Percentiles rank a stretch among this genome's conserved stretches.
Conservation (phyloP, 108 stramenopile genomes). For the Fistulifera solaris region DNA sequence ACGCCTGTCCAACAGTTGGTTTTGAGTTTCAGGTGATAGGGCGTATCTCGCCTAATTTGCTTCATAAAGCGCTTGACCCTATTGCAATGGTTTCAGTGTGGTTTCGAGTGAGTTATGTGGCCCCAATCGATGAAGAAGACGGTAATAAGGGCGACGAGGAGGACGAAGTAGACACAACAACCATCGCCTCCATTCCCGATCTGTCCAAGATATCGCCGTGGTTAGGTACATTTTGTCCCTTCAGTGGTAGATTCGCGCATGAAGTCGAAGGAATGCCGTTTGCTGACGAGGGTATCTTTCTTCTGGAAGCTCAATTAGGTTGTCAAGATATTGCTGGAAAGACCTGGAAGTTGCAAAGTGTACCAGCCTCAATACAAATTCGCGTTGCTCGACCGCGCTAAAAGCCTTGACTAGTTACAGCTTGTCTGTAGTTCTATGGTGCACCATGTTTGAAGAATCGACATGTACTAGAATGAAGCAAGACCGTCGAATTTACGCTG, state of each 20-base stretch:
- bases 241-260: conserved; percentile 4
- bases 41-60: conserved; percentile 13
- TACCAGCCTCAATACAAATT: too few relatives aligned
- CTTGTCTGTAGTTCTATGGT: not conserved
- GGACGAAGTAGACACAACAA: conserved; percentile 1
- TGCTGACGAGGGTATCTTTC: conserved; percentile 4
- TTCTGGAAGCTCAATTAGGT: conserved; percentile 2
- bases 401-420: not conserved
- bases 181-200: not conserved
- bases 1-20: conserved; percentile 9
- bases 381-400: too few relatives aligned
- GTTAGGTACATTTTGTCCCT: not conserved
- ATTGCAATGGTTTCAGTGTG: conserved; percentile 21
- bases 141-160: conserved; percentile 1
- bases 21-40: conserved; percentile 23
- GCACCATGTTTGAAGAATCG: too few relatives aligned
- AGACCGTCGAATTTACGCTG: too few relatives aligned
- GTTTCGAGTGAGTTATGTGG: conserved; percentile 17
- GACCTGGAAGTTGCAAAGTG: conserved; percentile 1
- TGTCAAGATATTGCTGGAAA: conserved; percentile 1
- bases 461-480: too few relatives aligned
- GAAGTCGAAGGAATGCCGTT: conserved; percentile 1
- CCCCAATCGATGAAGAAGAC: conserved; percentile 8
- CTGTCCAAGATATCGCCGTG: not conserved
- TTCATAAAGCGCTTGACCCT: conserved; percentile 11